phyloP scores from a whole-genome alignment of 129 eudicot genomes.

The Sambucus nigra region DNA sequence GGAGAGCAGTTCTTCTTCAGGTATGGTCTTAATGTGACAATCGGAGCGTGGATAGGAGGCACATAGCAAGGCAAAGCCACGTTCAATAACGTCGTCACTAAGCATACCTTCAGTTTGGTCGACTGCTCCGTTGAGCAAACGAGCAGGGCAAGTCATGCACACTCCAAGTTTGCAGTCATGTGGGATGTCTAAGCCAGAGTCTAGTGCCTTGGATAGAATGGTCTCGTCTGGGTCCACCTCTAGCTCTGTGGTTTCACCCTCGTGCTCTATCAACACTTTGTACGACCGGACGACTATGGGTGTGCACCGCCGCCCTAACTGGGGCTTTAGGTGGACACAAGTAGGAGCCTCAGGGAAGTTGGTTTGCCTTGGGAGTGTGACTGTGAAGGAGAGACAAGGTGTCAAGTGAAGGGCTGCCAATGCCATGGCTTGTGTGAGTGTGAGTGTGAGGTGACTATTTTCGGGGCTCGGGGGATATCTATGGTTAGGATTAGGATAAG shows the following conservation, averaged over 20 bases:
- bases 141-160: constrained; percentile 95
- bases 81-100: constrained; percentile 82
- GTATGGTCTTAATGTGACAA: constrained; percentile 62
- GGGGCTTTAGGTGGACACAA: too few species aligned
- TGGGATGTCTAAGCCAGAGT: constrained; percentile 49
- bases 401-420: too few species aligned
- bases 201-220: constrained; percentile 63
- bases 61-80: constrained; percentile 72
- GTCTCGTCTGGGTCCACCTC: constrained; percentile 84
- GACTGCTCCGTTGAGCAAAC: constrained; percentile 47
- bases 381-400: too few species aligned
- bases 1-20: constrained; percentile 84
- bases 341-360: too few species aligned
- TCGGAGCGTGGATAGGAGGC: constrained; percentile 81
- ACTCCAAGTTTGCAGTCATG: constrained; percentile 92
- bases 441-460: too few species aligned
- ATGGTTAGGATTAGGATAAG: too few species aligned
- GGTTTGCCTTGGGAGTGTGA: too few species aligned
- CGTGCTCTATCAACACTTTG: constrained; percentile 64
- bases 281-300: constrained; percentile 27
- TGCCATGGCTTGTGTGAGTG: too few species aligned
- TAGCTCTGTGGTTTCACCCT: constrained; percentile 48
- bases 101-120: constrained; percentile 95
- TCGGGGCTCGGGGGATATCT: too few species aligned
- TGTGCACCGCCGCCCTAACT: too few species aligned